Evolutionary conservation across 1,284 basidiomycete genomes (phyloP).

Genomic region (Sphagnurus paluster): DNA sequence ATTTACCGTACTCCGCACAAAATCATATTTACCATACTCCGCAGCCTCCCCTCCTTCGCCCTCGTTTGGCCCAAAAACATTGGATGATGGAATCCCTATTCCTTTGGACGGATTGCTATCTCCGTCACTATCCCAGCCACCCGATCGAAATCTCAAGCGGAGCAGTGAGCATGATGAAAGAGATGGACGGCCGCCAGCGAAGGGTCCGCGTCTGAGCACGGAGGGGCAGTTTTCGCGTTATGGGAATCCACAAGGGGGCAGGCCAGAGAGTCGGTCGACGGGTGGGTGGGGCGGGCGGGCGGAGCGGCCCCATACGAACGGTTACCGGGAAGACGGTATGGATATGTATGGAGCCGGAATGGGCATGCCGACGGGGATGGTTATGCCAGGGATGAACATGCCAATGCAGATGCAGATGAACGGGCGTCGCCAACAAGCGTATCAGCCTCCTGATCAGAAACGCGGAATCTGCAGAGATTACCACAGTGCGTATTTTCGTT

Average conservation of each 20-base stretch:
- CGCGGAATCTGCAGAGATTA: slow-evolving; percentile 85
- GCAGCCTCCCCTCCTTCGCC: slow-evolving; percentile 39
- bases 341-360: slow-evolving; percentile 34
- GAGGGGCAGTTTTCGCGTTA: slow-evolving; percentile 68
- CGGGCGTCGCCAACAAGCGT: slow-evolving; percentile 52
- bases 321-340: slow-evolving; percentile 33
- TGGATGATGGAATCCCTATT: slow-evolving; percentile 73
- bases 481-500: slow-evolving; percentile 63
- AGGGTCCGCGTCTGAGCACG: slow-evolving; percentile 64
- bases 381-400: slow-evolving; percentile 31
- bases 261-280: slow-evolving; percentile 33
- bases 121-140: slow-evolving; percentile 40
- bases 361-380: slow-evolving; percentile 30
- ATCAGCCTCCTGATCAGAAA: slow-evolving; percentile 68
- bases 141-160: slow-evolving; percentile 64
- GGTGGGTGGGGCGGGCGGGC: slow-evolving; percentile 38
- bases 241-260: slow-evolving; percentile 43
- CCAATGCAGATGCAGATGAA: slow-evolving; percentile 38
- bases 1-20: slow-evolving; percentile 78
- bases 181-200: slow-evolving; percentile 57
- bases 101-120: slow-evolving; percentile 66
- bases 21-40: slow-evolving; percentile 78
- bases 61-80: slow-evolving; percentile 36
- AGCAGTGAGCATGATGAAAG: slow-evolving; percentile 59
- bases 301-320: slow-evolving; percentile 29